Percentiles rank a stretch among this genome's conserved stretches.
Conservation (phyloP, 2,329 filamentous ascomycete species). For the Paracorniculantispora psalliotae region DNA sequence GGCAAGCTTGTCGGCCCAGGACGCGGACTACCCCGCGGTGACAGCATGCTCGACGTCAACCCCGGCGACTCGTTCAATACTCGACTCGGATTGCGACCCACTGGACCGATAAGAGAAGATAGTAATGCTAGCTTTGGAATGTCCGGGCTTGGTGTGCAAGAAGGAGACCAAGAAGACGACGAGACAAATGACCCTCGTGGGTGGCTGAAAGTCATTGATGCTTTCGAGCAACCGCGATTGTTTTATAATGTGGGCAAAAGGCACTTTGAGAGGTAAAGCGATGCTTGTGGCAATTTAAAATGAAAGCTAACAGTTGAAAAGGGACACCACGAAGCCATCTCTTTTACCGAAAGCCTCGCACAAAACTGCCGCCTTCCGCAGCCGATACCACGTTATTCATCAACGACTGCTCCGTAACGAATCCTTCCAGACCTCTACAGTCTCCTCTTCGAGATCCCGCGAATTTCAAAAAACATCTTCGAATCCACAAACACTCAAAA, state of each 20-base stretch:
- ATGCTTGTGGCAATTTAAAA: background rate
- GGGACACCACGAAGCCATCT: conserved; percentile 59
- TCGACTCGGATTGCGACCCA: conserved; percentile 47
- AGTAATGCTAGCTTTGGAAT: conserved; percentile 62
- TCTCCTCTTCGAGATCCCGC: conserved; percentile 55
- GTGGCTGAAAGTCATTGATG: conserved; percentile 79
- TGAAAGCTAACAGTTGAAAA: conserved; percentile 27
- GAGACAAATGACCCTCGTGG: conserved; percentile 63
- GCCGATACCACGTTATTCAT: conserved; percentile 87
- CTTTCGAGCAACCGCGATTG: conserved; percentile 79
- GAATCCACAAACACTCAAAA: conserved; percentile 68
- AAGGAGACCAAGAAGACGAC: conserved; percentile 56
- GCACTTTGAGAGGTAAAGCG: conserved; percentile 71
- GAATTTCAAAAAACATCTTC: conserved; percentile 56
- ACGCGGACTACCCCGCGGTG: conserved; percentile 49
- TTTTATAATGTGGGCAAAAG: conserved; percentile 77
- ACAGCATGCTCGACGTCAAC: conserved; percentile 57
- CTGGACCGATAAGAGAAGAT: conserved; percentile 49
- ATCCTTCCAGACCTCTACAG: conserved; percentile 78
- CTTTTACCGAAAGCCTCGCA: conserved; percentile 72
- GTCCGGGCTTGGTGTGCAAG: conserved; percentile 47
- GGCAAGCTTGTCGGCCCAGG: conserved; percentile 58
- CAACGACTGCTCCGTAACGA: conserved; percentile 90
- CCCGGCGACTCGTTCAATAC: conserved; percentile 50
- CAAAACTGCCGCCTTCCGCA: conserved; percentile 81